These are phyloP conservation scores for Rhizomucor miehei DNA, from an alignment of 371 early-diverging fungal species.

Conservation along the genomic window DNA sequence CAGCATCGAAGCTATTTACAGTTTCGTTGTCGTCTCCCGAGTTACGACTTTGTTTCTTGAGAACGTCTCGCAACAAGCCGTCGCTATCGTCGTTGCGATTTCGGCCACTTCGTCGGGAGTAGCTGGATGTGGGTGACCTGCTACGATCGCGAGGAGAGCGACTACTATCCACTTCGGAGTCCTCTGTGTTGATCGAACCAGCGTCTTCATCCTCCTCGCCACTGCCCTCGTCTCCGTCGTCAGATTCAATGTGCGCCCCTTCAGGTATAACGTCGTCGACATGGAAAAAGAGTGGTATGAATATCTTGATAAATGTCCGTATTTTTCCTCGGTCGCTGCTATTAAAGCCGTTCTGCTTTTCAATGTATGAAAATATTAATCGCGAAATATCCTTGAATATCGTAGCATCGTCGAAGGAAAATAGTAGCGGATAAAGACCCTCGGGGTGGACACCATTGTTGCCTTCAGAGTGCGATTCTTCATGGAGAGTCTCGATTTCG, in stretches of 20 bases:
- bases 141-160: constrained; percentile 31
- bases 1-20: constrained; percentile 3
- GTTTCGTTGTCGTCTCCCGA: constrained; percentile 13
- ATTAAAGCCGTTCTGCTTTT: constrained; percentile 50
- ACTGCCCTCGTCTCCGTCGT: constrained; percentile 29
- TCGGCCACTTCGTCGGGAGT: constrained; percentile 19
- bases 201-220: constrained; percentile 37
- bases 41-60: constrained; percentile 25
- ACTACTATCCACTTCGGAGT: constrained; percentile 31
- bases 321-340: constrained; percentile 65
- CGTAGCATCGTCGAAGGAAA: constrained; percentile 53
- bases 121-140: constrained; percentile 13
- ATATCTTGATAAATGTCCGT: constrained; percentile 62
- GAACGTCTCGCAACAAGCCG: constrained; percentile 36
- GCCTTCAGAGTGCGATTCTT: constrained; percentile 48
- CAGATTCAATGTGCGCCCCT: constrained; percentile 19
- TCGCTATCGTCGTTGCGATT: constrained; percentile 38
- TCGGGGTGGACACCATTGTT: constrained; percentile 2
- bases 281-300: constrained; percentile 73
- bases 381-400: constrained; percentile 65
- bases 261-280: constrained; percentile 39
- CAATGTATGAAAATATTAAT: constrained; percentile 52
- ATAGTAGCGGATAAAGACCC: constrained; percentile 61
- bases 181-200: constrained; percentile 33
- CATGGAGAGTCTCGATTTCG: constrained; percentile 72